Evolutionary conservation across 2,329 filamentous ascomycete genomes (phyloP), one percentile per base, ranked within the genome.

Genomic region (Trichoderma aggressivum): DNA sequence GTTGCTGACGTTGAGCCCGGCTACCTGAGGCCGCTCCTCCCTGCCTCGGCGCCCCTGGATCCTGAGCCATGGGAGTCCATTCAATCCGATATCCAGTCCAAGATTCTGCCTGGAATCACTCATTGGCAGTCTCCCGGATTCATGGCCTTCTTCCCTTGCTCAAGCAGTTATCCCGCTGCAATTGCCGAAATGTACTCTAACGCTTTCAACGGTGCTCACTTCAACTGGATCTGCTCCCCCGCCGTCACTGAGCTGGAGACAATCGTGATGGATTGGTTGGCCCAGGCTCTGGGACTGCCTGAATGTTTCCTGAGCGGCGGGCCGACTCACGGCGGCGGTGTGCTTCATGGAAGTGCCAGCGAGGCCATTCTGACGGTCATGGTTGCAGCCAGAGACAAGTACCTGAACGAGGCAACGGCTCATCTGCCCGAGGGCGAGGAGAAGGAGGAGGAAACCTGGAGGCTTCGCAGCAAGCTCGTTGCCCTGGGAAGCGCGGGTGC

Each of bases 201-300:
- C 6, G 92, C 94, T 7, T 94, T 98, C 82, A 96, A 90, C 14
- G 93, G 93, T 18, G 94, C 95, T 1, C 94, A 94, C 50, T 98
- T 98, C 86, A 98, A 98, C 82, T 98, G 95, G 95, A 90, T 98
- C 74, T 98, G 95, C 82, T 94, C 91, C 7, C 95, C 95, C 0
- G 94, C 92, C 7, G 91, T 96, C 21, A 98, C 95, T 0, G 95
- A 98, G 83, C 87, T 98, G 61, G 95, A 98, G 85, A 97, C 94
- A 0, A 87, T 98, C 28, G 91, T 97, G 56, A 87, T 98, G 80
- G 95, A 98, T 81, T 98, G 95, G 94, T 84, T 98, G 4, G 93
- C 91, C 18, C 89, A 91, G 79, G 86, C 94, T 10, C 81, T 98
- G 14, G 89, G 84, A 1, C 84, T 98, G 28, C 94, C 95, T 0